A percentile compares a stretch with the other conserved stretches of the same genome.
Evolutionary conservation across 257 asterid species (phyloP).

Genomic region (Scutellaria minor): DNA sequence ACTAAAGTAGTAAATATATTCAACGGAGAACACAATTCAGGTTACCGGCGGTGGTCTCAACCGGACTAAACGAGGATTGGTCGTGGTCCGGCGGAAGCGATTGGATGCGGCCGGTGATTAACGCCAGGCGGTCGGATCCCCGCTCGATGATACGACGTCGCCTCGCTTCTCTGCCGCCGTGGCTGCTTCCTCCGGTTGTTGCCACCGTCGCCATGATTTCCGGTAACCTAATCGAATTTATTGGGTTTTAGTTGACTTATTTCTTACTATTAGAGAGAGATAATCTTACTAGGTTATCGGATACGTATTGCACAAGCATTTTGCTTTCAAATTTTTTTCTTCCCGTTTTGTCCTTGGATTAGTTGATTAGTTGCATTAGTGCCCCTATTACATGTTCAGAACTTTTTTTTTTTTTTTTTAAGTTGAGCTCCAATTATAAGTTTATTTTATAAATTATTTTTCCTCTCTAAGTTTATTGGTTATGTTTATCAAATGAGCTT

Average conservation of each 20-base stretch:
- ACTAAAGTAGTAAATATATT: not conserved
- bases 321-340: not conserved
- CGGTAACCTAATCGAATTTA: slow-evolving; percentile 19
- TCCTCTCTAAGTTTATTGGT: not conserved
- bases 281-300: too few relatives aligned
- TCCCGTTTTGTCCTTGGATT: slow-evolving; percentile 31
- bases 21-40: not conserved
- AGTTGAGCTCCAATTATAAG: not conserved
- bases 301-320: slow-evolving; percentile 26
- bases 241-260: slow-evolving; percentile 30
- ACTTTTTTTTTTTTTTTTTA: too few relatives aligned
- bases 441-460: too few relatives aligned
- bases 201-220: slow-evolving; percentile 42
- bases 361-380: not conserved
- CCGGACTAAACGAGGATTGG: slow-evolving; percentile 41
- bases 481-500: too few relatives aligned
- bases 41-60: slow-evolving; percentile 51
- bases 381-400: not conserved
- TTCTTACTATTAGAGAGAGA: not conserved
- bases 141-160: slow-evolving; percentile 84
- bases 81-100: slow-evolving; percentile 57
- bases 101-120: slow-evolving; percentile 77
- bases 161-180: slow-evolving; percentile 59
- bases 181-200: slow-evolving; percentile 38
- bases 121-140: slow-evolving; percentile 85